Evolutionary conservation across 139 green algal genomes (phyloP).

Genomic region (Pseudopediastrum boryanum): DNA sequence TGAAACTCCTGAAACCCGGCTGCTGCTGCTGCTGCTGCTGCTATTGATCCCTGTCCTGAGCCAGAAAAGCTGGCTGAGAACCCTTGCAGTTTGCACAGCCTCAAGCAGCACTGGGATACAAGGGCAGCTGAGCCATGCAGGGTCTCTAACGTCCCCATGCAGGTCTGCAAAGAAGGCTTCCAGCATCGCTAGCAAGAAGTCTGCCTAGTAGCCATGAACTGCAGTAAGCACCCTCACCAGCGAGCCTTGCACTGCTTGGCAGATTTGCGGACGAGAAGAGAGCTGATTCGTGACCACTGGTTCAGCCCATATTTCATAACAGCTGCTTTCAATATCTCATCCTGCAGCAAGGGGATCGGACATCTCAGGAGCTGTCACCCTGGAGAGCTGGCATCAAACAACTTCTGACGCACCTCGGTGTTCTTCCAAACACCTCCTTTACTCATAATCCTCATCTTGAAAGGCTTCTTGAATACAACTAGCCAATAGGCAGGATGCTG

Average conservation of each 20-base stretch:
- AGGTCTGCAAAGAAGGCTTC: too few relatives aligned
- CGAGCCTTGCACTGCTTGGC: constrained; percentile 99
- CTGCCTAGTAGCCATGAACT: neutral
- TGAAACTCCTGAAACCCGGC: too few relatives aligned
- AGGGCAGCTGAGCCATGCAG: too few relatives aligned
- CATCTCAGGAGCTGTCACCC: too few relatives aligned
- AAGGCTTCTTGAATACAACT: neutral
- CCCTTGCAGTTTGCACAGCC: too few relatives aligned
- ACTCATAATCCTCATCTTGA: constrained; percentile 88
- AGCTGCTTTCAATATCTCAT: constrained; percentile 99
- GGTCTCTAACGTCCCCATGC: too few relatives aligned
- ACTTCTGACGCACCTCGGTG: constrained; percentile 78
- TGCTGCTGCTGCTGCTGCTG: too few relatives aligned
- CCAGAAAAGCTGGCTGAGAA: too few relatives aligned
- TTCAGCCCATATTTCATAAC: constrained; percentile 99
- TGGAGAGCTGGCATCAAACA: neutral
- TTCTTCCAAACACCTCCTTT: constrained; percentile 99
- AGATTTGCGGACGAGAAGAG: constrained; percentile 96
- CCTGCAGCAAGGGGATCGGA: constrained; percentile 68
- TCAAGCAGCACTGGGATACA: too few relatives aligned
- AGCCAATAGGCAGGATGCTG: too few relatives aligned
- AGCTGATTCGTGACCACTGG: constrained; percentile 92
- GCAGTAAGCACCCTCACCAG: constrained; percentile 83
- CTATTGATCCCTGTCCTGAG: too few relatives aligned
- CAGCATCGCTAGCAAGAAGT: neutral